Base-by-base conservation (phyloP, 1,139 yeast genomes). In the Debaryomyces subglobosus region DNA sequence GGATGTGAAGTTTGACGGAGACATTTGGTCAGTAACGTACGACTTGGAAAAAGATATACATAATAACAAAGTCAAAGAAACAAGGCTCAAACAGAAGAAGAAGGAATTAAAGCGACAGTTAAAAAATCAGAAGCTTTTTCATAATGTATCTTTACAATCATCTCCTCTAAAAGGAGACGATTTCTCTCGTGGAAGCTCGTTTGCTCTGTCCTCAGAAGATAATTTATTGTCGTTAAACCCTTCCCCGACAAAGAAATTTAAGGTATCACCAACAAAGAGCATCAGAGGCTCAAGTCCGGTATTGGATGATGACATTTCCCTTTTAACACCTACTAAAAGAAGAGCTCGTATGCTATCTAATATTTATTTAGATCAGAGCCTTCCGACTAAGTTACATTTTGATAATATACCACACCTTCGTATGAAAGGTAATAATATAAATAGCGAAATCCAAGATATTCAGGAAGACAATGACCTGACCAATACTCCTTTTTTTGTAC, bases 211-310 rank as follows among this genome's bases (percentile, higher is more conserved):
- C 6, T 27, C 45, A 21, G 59, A 53, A 16, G 68, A 65, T 46
- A 68, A 68, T 33, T 53, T 68, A 15, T 51, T 69, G 41, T 51
- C 65, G 15, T 55, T 71, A 21, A 63, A 64, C 29, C 72, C 74
- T 2, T 70, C 76, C 0, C 75, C 71, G 2, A 59, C 66, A 1
- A 67, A 64, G 40, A 60, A 53, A 34, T 20, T 27, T 9, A 46
- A 41, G 34, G 6, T 39, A 4, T 43, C 47, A 6, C 44, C 52
- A 55, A 38, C 55, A 47, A 43, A 53, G 44, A 23, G 27, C 36
- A 13, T 24, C 24, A 16, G 24, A 39, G 10, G 20, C 29, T 29
- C 40, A 12, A 32, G 43, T 10, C 49, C 49, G 2, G 23, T 37
- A 5, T 37, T 25, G n/a, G 23, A 21, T 15, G 43, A 38, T 25